Conservation (phyloP, 106 monocot genomes). For the Hemerocallis citrina region DNA sequence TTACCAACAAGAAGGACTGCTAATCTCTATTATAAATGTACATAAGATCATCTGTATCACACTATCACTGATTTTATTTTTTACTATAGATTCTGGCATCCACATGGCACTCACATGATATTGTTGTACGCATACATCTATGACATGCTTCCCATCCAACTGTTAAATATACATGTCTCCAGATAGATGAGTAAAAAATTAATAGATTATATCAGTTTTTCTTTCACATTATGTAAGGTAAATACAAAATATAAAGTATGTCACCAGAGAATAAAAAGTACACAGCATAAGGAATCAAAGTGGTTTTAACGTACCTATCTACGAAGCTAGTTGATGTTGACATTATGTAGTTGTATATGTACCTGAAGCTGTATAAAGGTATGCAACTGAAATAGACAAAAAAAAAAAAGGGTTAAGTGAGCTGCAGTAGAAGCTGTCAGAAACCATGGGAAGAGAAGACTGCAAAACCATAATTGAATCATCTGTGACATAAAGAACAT, state of each 20-base stretch:
- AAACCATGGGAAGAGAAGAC: background rate
- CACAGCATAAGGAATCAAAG: background rate
- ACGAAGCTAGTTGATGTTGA: slow-evolving; percentile 22
- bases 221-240: background rate
- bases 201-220: no score
- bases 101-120: background rate
- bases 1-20: no score
- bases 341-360: slow-evolving; percentile 21
- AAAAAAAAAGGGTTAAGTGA: background rate
- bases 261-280: background rate
- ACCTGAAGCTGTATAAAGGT: slow-evolving; percentile 27
- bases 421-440: background rate
- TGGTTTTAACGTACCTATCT: slow-evolving; percentile 16
- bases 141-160: background rate
- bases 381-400: slow-evolving; percentile 20
- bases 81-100: background rate
- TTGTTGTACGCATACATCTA: background rate
- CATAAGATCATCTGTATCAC: no score
- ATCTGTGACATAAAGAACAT: background rate
- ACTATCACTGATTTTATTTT: no score
- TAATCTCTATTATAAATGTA: no score
- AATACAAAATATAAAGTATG: background rate
- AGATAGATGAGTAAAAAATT: background rate
- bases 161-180: background rate
- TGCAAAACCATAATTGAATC: background rate